A percentile compares a stretch with the other conserved stretches of the same genome.
phyloP scores from a whole-genome alignment of 163 green algal genomes.

The Prototheca cutis region DNA sequence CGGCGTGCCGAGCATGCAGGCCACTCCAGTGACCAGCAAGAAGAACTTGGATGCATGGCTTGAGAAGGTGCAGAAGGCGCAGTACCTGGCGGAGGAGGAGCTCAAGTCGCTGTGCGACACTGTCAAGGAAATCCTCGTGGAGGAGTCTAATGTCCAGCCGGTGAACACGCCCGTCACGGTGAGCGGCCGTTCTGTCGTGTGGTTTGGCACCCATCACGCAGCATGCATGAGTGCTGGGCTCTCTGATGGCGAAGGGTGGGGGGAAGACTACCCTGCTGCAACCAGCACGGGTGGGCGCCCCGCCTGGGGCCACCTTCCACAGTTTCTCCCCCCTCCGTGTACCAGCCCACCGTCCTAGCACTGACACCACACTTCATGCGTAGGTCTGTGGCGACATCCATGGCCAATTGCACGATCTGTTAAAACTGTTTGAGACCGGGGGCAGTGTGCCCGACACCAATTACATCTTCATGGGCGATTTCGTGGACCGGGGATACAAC shows the following conservation, averaged over 20 bases:
- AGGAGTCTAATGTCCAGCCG: constrained; percentile 98
- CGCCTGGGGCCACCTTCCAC: too few relatives aligned
- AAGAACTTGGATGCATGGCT: constrained; percentile 83
- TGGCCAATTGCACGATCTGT: constrained; percentile 97
- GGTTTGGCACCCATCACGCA: too few relatives aligned
- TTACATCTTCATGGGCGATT: constrained; percentile 99
- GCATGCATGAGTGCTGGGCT: too few relatives aligned
- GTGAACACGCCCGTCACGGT: constrained; percentile 95
- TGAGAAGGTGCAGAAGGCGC: constrained; percentile 76
- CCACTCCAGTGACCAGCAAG: not conserved
- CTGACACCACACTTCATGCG: too few relatives aligned
- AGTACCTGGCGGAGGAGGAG: constrained; percentile 90
- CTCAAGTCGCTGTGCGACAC: constrained; percentile 95
- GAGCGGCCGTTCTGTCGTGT: constrained; percentile 9
- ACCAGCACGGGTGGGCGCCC: too few relatives aligned
- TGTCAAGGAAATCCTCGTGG: constrained; percentile 97
- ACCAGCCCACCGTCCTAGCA: too few relatives aligned
- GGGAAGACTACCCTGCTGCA: too few relatives aligned
- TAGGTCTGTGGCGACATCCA: constrained; percentile 98
- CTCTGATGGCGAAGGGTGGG: too few relatives aligned
- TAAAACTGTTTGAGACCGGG: constrained; percentile 94
- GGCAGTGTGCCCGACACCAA: constrained; percentile 84
- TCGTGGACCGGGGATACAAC: constrained; percentile 99
- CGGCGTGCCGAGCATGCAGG: too few relatives aligned
- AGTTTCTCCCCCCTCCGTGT: too few relatives aligned